Base-by-base conservation (phyloP, 1,284 basidiomycete genomes). In the Sanghuangporus weigelae region DNA sequence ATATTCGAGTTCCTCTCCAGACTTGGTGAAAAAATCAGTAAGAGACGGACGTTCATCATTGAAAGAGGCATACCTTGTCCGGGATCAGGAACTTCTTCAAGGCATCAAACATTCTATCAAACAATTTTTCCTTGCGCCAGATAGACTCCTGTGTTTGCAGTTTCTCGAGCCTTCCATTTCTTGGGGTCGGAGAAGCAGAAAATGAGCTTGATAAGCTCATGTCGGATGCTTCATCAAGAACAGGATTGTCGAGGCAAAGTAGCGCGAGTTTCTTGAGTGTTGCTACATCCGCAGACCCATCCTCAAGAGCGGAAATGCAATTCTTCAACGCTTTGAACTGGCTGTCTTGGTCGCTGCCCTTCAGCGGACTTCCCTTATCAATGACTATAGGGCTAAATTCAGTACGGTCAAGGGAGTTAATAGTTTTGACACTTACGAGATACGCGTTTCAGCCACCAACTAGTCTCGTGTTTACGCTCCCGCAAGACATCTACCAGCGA, bases 401-500 rank as follows among this genome's bases (percentile, higher is more conserved):
- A 49, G 31, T 40, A 21, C 31, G 21, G 11, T 35, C 10, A n/a
- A 23, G 54, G 38, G 21, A 38, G 19, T 66, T 51, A 35, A 49
- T 65, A 50, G 66, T 60, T 36, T 7, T 44, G 79, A n/a, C 44
- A 46, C 86, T 69, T 72, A 92, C 90, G 73, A 59, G 79, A 77
- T 72, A 83, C 84, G 65, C 87, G 79, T 72, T 89, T 92, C 68
- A 84, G 73, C 89, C 89, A 92, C 91, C 90, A 93, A 16, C 84
- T 83, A 31, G 82, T 86, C 67, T 89, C 85, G 68, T 85, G 82
- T 64, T 80, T 85, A 65, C 80, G 77, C 53, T 81, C 82, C 63
- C 73, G 76, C 63, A 92, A 75, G 51, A 87, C 83, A 71, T 89
- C 87, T 63, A 92, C 76, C 67, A 92, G 75, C 12, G 84, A 84